Percentiles rank a stretch among this genome's conserved stretches.
These are phyloP conservation scores for Cydonia oblonga DNA, from an alignment of 331 rosid species.

Conservation along the genomic window DNA sequence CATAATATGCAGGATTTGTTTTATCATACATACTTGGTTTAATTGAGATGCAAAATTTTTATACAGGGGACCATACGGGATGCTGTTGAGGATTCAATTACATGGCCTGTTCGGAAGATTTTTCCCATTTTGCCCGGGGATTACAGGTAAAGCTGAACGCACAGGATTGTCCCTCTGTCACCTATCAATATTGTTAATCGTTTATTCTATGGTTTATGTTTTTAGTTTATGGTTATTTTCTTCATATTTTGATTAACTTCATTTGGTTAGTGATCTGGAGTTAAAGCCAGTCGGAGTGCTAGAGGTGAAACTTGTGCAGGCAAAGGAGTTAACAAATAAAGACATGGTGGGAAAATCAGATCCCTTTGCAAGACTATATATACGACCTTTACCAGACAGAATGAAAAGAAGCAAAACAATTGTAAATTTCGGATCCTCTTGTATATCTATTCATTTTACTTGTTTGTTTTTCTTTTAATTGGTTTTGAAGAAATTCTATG, in stretches of 20 bases:
- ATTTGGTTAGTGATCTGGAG: conserved; percentile 72
- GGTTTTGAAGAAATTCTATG: conserved; percentile 3
- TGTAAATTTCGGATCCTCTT: conserved; percentile 28
- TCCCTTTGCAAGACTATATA: conserved; percentile 67
- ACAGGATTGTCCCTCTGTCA: neutral
- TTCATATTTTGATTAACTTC: conserved; percentile 2
- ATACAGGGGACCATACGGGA: conserved; percentile 68
- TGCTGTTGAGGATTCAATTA: conserved; percentile 86
- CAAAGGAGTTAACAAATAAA: conserved; percentile 85
- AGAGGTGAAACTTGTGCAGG: conserved; percentile 98
- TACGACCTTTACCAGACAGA: conserved; percentile 72
- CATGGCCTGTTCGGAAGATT: conserved; percentile 97
- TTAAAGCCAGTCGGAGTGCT: conserved; percentile 77
- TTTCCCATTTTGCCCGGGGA: conserved; percentile 95
- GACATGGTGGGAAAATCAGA: conserved; percentile 91
- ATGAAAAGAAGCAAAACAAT: conserved; percentile 82
- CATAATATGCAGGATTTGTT: neutral
- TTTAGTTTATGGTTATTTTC: neutral
- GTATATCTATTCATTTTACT: neutral
- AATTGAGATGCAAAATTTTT: conserved; percentile 8
- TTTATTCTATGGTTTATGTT: neutral
- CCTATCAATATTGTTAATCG: neutral
- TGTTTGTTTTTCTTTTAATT: conserved; percentile 2
- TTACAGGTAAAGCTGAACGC: conserved; percentile 46
- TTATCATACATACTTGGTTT: neutral